These are phyloP conservation scores for Ulmus americana DNA, from an alignment of 331 rosid genomes.

Conservation along the genomic window DNA sequence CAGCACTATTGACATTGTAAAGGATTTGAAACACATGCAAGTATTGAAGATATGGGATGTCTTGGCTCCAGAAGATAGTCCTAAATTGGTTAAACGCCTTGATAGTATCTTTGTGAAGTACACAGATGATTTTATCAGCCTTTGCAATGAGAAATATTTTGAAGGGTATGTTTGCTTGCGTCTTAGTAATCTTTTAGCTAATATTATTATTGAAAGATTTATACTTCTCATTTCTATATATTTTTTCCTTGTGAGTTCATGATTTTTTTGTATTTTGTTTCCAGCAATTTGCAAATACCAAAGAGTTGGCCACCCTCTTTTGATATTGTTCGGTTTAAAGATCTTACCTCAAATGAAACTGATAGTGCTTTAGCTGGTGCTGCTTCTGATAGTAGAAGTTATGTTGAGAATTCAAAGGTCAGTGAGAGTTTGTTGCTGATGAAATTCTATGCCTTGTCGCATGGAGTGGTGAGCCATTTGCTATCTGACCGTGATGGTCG, in stretches of 20 bases:
- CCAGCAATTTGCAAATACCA: constrained; percentile 51
- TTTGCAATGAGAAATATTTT: constrained; percentile 22
- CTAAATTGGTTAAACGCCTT: constrained; percentile 24
- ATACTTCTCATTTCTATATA: not conserved
- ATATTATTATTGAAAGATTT: not conserved
- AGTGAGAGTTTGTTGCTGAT: constrained; percentile 61
- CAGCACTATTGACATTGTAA: constrained; percentile 48
- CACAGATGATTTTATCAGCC: constrained; percentile 32
- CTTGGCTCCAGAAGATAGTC: constrained; percentile 26
- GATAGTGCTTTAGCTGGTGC: constrained; percentile 19
- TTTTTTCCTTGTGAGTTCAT: not conserved
- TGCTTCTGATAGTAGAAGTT: constrained; percentile 41
- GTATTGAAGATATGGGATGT: constrained; percentile 43
- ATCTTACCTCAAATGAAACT: constrained; percentile 13
- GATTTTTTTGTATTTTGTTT: constrained; percentile 5
- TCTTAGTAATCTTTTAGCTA: not conserved
- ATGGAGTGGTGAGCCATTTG: constrained; percentile 43
- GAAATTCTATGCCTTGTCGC: constrained; percentile 59
- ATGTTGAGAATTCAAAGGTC: constrained; percentile 64
- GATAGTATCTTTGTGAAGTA: constrained; percentile 27
- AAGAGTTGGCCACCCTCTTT: constrained; percentile 35
- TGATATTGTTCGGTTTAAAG: constrained; percentile 34
- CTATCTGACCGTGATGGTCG: constrained; percentile 41
- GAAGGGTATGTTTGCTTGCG: constrained; percentile 28
- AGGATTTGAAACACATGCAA: constrained; percentile 24